These are phyloP conservation scores for Ophiocordyceps polyrhachis-furcata DNA, from an alignment of 2,329 filamentous ascomycete species.

Conservation along the genomic window DNA sequence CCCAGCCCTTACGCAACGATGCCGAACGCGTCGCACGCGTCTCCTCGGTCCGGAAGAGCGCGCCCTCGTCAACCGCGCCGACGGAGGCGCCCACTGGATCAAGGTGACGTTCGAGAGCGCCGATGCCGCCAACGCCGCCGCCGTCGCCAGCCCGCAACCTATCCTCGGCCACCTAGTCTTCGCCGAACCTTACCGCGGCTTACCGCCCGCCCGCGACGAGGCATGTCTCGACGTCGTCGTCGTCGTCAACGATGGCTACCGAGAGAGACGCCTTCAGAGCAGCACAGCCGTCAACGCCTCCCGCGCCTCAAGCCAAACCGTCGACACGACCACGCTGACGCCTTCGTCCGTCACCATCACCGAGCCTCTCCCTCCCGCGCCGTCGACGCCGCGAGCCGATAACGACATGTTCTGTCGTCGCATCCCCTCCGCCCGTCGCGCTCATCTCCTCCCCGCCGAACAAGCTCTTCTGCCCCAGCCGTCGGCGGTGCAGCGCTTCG, in stretches of 20 bases:
- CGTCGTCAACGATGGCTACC: constrained; percentile 14
- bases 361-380: constrained; percentile 7
- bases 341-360: constrained; percentile 27
- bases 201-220: constrained; percentile 44
- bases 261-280: constrained; percentile 16
- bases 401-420: constrained; percentile 34
- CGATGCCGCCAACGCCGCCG: constrained; percentile 50
- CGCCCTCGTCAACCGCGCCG: constrained; percentile 60
- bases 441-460: constrained; percentile 46
- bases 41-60: constrained; percentile 55
- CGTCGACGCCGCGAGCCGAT: constrained; percentile 10
- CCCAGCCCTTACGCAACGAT: constrained; percentile 45
- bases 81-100: constrained; percentile 82
- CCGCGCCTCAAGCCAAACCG: constrained; percentile 33
- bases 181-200: constrained; percentile 50
- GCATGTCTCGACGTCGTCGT: constrained; percentile 35
- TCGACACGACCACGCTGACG: constrained; percentile 36
- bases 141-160: constrained; percentile 51
- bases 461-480: constrained; percentile 54
- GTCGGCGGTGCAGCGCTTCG: constrained; percentile 41
- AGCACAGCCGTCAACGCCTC: constrained; percentile 21
- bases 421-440: constrained; percentile 48
- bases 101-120: constrained; percentile 65
- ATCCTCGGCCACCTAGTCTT: constrained; percentile 53
- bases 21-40: constrained; percentile 8